A percentile compares a stretch with the other conserved stretches of the same genome.
Conservation (phyloP, 2,329 filamentous ascomycete genomes). For the Paradendryphiella salina region DNA sequence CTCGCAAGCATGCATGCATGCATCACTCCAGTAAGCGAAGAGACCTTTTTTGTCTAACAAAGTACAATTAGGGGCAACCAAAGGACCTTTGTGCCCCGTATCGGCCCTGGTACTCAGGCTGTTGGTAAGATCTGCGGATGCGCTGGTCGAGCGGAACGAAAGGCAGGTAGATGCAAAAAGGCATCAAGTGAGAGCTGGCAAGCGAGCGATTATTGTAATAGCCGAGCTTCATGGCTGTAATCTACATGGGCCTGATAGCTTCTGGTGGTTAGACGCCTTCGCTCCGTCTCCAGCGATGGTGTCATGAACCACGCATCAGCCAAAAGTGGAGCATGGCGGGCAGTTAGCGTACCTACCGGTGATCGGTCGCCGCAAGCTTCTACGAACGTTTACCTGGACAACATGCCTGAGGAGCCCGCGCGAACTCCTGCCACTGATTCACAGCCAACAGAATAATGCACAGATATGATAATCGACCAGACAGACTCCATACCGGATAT, state of each 20-base stretch:
- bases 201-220: background rate
- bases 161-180: background rate
- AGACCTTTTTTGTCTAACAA: background rate
- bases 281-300: background rate
- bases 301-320: conserved; percentile 4
- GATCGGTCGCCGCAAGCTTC: background rate
- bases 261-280: conserved; percentile 16
- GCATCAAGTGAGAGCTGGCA: background rate
- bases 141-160: conserved; percentile 1
- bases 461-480: background rate
- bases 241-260: background rate
- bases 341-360: no score
- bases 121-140: background rate
- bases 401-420: background rate
- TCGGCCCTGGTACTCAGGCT: background rate
- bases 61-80: background rate
- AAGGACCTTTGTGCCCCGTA: conserved; percentile 1
- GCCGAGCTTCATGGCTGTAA: background rate
- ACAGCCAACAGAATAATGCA: background rate
- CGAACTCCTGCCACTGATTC: background rate
- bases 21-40: background rate
- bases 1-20: background rate
- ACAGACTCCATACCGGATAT: background rate
- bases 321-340: conserved; percentile 6
- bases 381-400: background rate